These are phyloP conservation scores for Claviceps pazoutovae DNA, from an alignment of 2,329 filamentous ascomycete genomes.

Conservation along the genomic window DNA sequence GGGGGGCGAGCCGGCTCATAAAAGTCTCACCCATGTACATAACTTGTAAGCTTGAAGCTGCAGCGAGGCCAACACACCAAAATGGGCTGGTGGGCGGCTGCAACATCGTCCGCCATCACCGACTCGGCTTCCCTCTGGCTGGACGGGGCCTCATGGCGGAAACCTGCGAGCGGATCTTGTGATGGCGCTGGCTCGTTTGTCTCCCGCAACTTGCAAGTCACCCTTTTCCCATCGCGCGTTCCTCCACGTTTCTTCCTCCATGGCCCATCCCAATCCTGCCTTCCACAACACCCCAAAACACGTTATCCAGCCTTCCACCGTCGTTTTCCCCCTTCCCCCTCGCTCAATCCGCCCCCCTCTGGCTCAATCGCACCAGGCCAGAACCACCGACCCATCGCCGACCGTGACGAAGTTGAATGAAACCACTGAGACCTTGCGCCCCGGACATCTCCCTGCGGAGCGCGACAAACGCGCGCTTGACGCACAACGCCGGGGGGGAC, in stretches of 20 bases:
- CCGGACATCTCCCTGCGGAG: no score
- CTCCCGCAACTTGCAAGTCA: not conserved
- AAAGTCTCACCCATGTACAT: no score
- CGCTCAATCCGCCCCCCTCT: no score
- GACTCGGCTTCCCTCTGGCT: conserved; percentile 6
- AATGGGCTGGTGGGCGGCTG: conserved; percentile 3
- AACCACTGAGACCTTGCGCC: no score
- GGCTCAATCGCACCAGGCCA: no score
- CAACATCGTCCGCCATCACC: conserved; percentile 11
- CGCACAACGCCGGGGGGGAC: not conserved
- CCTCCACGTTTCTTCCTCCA: no score
- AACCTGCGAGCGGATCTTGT: not conserved
- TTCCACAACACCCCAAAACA: not conserved
- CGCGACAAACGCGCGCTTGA: not conserved
- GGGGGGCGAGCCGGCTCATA: no score
- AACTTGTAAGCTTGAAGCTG: no score
- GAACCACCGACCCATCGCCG: no score
- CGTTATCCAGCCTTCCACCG: not conserved
- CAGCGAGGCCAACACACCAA: not conserved
- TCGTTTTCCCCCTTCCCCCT: not conserved
- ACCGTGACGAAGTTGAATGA: no score
- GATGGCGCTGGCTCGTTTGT: not conserved
- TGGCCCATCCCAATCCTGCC: not conserved
- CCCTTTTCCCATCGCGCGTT: not conserved
- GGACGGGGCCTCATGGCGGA: conserved; percentile 4